Evolutionary conservation across 2,329 filamentous ascomycete genomes (phyloP).

Genomic region (Akanthomyces lecanii): DNA sequence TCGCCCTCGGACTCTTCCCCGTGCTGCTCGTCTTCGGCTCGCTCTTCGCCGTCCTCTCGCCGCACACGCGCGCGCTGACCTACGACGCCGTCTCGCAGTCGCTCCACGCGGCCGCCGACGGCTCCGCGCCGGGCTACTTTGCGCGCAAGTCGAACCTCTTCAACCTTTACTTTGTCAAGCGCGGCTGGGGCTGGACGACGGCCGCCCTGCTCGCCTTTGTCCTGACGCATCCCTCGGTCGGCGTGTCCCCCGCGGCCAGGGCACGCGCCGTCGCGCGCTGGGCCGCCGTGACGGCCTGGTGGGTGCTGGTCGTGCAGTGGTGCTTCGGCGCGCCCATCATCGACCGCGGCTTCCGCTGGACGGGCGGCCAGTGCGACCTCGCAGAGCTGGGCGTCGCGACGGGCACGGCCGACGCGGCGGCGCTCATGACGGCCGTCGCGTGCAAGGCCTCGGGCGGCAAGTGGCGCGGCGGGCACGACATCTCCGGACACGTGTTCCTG

Average conservation of each 20-base stretch:
- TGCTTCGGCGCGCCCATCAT: constrained; percentile 89
- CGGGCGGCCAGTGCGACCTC: constrained; percentile 76
- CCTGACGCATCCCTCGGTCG: constrained; percentile 58
- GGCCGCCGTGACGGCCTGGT: constrained; percentile 66
- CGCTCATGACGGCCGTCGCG: constrained; percentile 65
- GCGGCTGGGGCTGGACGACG: constrained; percentile 90
- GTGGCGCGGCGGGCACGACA: constrained; percentile 94
- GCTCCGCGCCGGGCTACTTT: constrained; percentile 76
- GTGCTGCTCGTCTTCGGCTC: constrained; percentile 74
- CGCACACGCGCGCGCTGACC: constrained; percentile 58
- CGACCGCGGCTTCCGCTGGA: constrained; percentile 83
- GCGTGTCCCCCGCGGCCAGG: constrained; percentile 30
- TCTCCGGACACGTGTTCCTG: constrained; percentile 92
- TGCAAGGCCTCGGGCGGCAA: constrained; percentile 78
- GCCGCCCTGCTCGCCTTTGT: constrained; percentile 67
- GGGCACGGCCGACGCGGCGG: constrained; percentile 44
- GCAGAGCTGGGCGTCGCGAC: constrained; percentile 44
- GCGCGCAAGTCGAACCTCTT: constrained; percentile 89
- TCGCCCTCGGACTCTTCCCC: constrained; percentile 69
- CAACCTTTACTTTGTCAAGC: constrained; percentile 91
- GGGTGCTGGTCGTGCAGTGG: constrained; percentile 92
- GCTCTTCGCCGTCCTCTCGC: constrained; percentile 74
- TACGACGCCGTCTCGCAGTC: constrained; percentile 62
- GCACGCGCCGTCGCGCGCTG: constrained; percentile 65
- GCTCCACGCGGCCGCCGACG: constrained; percentile 48